Conservation (phyloP, 805 yeast species). For the Tetrapisispora arboricola region DNA sequence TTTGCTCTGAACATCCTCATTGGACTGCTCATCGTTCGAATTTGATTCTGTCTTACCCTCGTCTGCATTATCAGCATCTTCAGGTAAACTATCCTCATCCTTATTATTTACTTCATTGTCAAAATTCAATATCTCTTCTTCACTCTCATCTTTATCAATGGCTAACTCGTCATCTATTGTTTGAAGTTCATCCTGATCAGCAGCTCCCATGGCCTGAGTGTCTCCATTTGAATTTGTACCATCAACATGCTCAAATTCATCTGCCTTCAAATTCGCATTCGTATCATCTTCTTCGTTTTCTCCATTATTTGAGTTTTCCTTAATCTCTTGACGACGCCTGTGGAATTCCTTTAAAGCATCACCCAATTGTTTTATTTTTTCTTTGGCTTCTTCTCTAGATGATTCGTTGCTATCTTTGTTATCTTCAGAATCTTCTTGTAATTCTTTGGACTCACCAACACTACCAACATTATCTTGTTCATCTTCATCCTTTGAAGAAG, state of each 20-base stretch:
- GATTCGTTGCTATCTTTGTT: constrained; percentile 36
- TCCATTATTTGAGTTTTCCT: constrained; percentile 47
- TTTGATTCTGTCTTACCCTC: too few species aligned
- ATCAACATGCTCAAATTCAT: constrained; percentile 76
- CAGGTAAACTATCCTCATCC: constrained; percentile 27
- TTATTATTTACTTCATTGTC: constrained; percentile 25
- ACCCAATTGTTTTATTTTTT: constrained; percentile 79
- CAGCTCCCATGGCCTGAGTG: constrained; percentile 90
- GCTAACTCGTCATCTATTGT: constrained; percentile 71
- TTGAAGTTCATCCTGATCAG: constrained; percentile 69
- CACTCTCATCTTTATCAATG: constrained; percentile 54
- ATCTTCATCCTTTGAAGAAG: constrained; percentile 41
- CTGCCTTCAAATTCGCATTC: constrained; percentile 56
- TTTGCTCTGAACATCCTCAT: constrained; percentile 27
- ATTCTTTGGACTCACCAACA: constrained; percentile 43
- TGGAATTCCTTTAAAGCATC: constrained; percentile 88
- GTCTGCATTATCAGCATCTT: constrained; percentile 19
- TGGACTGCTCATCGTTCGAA: constrained; percentile 22
- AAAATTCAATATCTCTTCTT: constrained; percentile 14
- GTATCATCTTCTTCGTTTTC: constrained; percentile 38
- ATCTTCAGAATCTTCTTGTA: constrained; percentile 32
- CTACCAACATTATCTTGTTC: constrained; percentile 63
- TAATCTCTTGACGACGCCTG: constrained; percentile 79
- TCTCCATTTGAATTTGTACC: constrained; percentile 69
- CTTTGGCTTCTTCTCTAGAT: constrained; percentile 58